Evolutionary conservation across 495 filamentous ascomycete species (phyloP), one percentile per base, ranked within the genome.

Genomic region (Pseudotulostoma volvatum): DNA sequence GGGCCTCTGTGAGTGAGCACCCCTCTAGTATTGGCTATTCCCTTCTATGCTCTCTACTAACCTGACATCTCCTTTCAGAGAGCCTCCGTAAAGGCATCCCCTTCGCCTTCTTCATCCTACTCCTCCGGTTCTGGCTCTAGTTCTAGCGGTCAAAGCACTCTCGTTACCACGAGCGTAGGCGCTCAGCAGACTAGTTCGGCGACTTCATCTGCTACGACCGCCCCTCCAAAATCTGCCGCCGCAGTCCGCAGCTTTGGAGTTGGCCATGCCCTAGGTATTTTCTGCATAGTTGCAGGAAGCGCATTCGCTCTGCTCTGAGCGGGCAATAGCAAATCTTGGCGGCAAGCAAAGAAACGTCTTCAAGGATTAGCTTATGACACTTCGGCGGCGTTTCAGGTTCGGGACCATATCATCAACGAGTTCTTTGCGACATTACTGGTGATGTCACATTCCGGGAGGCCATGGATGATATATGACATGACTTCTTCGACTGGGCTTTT

Each of bases 1-100:
- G 82, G 42, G 61, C 57, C 48, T 60, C 63, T 52, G 47, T 65
- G 55, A 67, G 66, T 70, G 59, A 68, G 67, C 56, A 53, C 51
- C 46, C 54, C 58, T 48, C 42, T 37, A 35, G 34, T 43, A 34
- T 44, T n/a, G n/a, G 44, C 35, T 35, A 25, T 46, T 21, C 15
- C 21, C 35, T 21, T 36, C 40, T 36, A 34, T 44, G 32, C 21
- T 28, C 45, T 41, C 34, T 41, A 38, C 17, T 43, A 38, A 35
- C 39, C 45, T 43, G 38, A 45, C 16, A 48, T 7, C 37, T 33
- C 45, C 43, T 14, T 18, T 11, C 5, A 28, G 5, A 32, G 46
- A 74, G 67, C 65, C 61, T 61, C 66, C 53, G 40, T 57, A 35
- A 63, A 64, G 19, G 41, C 71, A 56, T 65, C 49, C 45, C 57